These are phyloP conservation scores for Psilocybe cyanescens DNA, from an alignment of 768 basidiomycete genomes.

Conservation along the genomic window DNA sequence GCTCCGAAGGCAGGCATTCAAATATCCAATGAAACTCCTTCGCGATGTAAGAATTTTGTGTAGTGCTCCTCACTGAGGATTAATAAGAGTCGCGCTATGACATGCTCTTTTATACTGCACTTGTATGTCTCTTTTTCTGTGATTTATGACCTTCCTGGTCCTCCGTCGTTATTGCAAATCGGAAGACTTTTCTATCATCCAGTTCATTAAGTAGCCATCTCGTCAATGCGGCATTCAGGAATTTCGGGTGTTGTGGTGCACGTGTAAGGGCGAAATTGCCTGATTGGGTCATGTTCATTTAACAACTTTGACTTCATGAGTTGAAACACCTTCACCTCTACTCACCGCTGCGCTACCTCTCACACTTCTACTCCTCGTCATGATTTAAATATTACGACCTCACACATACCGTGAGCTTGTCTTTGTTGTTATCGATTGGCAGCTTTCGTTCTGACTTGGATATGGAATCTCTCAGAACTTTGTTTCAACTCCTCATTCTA, in stretches of 20 bases:
- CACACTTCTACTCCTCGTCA: conserved; percentile 1
- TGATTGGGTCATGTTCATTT: conserved; percentile 9
- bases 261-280: conserved; percentile 1
- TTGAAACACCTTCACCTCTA: not conserved
- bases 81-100: too few relatives aligned
- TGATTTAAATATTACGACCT: not conserved
- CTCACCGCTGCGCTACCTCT: conserved; percentile 4
- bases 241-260: not conserved
- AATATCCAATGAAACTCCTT: too few relatives aligned
- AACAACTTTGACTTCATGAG: conserved; percentile 4
- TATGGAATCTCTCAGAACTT: not conserved
- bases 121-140: too few relatives aligned
- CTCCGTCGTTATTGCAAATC: too few relatives aligned
- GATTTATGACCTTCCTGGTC: too few relatives aligned
- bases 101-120: too few relatives aligned
- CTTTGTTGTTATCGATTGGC: not conserved
- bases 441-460: not conserved
- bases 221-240: too few relatives aligned
- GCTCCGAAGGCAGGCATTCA: too few relatives aligned
- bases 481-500: not conserved
- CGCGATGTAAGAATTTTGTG: too few relatives aligned
- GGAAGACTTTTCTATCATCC: too few relatives aligned
- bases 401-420: not conserved
- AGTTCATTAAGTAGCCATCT: too few relatives aligned
- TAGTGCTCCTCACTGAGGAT: too few relatives aligned